phyloP scores from a whole-genome alignment of 139 green algal species.

The Volvox africanus region DNA sequence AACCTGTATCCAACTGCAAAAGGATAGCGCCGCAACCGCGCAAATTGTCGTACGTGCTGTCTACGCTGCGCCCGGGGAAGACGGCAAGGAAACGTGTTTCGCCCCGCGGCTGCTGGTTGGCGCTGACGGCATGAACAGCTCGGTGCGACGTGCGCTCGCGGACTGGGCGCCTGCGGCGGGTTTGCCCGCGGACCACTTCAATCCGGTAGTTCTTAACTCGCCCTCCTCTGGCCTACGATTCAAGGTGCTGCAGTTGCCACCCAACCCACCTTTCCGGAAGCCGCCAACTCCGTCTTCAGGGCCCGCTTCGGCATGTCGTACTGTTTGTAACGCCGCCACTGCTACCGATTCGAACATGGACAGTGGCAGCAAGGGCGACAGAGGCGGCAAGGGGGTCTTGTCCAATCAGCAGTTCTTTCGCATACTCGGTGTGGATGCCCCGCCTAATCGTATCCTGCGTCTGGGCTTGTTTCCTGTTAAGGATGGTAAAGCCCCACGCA shows the following conservation, averaged over 20 bases:
- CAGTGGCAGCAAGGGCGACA: neutral
- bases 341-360: too few species aligned
- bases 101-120: conserved; percentile 52
- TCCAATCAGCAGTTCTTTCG: neutral
- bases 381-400: neutral
- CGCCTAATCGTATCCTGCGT: neutral
- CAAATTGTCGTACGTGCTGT: neutral
- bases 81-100: neutral
- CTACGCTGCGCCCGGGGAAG: neutral
- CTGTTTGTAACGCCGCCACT: too few species aligned
- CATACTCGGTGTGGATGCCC: neutral
- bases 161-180: conserved; percentile 16
- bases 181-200: neutral
- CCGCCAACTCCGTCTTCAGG: too few species aligned
- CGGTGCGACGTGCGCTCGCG: conserved; percentile 25
- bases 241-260: conserved; percentile 53
- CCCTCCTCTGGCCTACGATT: conserved; percentile 39
- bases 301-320: too few species aligned
- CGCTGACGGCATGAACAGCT: conserved; percentile 39
- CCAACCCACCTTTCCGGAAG: conserved; percentile 35
- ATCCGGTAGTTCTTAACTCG: conserved; percentile 22
- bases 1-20: neutral
- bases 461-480: conserved; percentile 37
- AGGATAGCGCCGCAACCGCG: too few species aligned
- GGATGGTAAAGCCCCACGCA: conserved; percentile 15